These are phyloP conservation scores for Aspergillus puulaauensis DNA, from an alignment of 2,329 filamentous ascomycete genomes.

Conservation along the genomic window DNA sequence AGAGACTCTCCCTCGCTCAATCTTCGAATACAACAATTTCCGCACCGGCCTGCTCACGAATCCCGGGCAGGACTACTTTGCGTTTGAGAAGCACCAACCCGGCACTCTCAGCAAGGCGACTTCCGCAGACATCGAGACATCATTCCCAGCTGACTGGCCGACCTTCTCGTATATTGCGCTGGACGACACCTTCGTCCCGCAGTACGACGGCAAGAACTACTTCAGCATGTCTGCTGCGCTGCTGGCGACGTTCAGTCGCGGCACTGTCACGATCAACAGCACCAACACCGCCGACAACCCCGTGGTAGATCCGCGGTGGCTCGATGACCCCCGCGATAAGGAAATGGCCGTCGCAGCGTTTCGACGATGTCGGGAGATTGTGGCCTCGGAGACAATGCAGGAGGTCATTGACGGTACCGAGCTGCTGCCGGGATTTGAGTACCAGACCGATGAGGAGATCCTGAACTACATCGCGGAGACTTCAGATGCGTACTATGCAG, in stretches of 20 bases:
- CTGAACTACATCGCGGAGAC: conserved; percentile 32
- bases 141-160: conserved; percentile 39
- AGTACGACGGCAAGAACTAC: neutral
- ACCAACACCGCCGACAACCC: neutral
- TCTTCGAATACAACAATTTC: conserved; percentile 16
- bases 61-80: conserved; percentile 28
- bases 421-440: conserved; percentile 37
- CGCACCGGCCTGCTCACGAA: conserved; percentile 28
- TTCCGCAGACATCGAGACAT: conserved; percentile 21
- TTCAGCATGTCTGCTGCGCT: neutral
- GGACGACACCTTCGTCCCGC: neutral
- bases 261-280: neutral
- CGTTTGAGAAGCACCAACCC: conserved; percentile 33
- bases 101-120: conserved; percentile 17
- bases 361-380: conserved; percentile 44
- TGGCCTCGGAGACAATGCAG: conserved; percentile 27
- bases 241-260: neutral
- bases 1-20: conserved; percentile 15
- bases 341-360: conserved; percentile 47
- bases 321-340: conserved; percentile 34
- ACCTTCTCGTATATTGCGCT: conserved; percentile 4
- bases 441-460: conserved; percentile 46
- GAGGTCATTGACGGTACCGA: conserved; percentile 36
- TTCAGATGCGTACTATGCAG: conserved; percentile 32
- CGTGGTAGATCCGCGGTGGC: neutral